Percentiles rank a stretch among this genome's conserved stretches.
These are phyloP conservation scores for Barbatosphaeria neglecta DNA, from an alignment of 495 filamentous ascomycete genomes.

Conservation along the genomic window DNA sequence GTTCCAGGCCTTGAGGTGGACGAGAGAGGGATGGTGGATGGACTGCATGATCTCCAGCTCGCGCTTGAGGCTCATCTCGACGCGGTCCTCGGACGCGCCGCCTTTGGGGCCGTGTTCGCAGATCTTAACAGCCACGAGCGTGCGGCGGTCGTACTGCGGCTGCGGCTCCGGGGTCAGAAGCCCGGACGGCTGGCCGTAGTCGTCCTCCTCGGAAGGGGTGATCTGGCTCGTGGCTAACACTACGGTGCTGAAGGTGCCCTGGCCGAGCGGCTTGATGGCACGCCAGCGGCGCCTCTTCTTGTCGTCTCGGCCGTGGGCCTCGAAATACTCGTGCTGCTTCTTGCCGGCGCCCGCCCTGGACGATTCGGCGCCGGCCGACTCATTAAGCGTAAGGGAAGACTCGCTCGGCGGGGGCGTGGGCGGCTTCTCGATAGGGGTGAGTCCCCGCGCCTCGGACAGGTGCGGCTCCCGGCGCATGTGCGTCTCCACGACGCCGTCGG, in stretches of 20 bases:
- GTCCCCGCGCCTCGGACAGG: constrained; percentile 63
- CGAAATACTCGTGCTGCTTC: constrained; percentile 45
- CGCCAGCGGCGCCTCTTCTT: constrained; percentile 55
- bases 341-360: constrained; percentile 20
- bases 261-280: constrained; percentile 67
- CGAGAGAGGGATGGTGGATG: constrained; percentile 77
- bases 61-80: constrained; percentile 84
- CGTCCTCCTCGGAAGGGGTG: constrained; percentile 27
- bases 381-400: constrained; percentile 38
- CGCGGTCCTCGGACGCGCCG: constrained; percentile 73
- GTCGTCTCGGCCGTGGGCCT: constrained; percentile 46
- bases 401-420: constrained; percentile 64
- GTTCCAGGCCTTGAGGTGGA: constrained; percentile 79
- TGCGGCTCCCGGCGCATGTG: constrained; percentile 70
- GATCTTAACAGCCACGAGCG: constrained; percentile 86
- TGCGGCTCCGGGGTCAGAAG: constrained; percentile 7
- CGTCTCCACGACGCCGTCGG: constrained; percentile 29
- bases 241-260: constrained; percentile 92
- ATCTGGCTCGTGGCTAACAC: constrained; percentile 62
- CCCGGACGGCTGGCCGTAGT: constrained; percentile 12
- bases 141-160: constrained; percentile 27
- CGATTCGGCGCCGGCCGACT: constrained; percentile 13
- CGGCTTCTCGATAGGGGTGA: constrained; percentile 48
- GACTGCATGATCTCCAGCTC: constrained; percentile 86
- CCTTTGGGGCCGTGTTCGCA: constrained; percentile 90